phyloP scores from a whole-genome alignment of 768 basidiomycete species.

The Lactarius sanguifluus region DNA sequence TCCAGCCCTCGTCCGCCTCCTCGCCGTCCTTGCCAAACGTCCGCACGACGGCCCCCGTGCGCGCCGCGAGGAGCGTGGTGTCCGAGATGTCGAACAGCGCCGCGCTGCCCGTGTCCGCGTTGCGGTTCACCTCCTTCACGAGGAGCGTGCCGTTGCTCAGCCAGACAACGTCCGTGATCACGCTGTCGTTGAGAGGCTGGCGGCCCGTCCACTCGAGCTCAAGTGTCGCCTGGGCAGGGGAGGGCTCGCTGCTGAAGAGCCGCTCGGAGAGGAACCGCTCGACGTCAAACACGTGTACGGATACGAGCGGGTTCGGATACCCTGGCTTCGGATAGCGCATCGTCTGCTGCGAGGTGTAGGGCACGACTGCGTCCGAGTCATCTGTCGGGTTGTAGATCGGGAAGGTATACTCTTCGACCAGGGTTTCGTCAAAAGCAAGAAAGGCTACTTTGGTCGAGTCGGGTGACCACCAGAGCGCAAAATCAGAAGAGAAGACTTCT shows the following conservation, averaged over 20 bases:
- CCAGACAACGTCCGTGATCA: slow-evolving; percentile 87
- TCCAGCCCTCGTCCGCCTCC: slow-evolving; percentile 92
- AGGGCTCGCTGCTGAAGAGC: slow-evolving; percentile 24
- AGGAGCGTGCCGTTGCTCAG: slow-evolving; percentile 71
- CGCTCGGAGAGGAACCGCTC: slow-evolving; percentile 43
- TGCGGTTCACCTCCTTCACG: slow-evolving; percentile 84
- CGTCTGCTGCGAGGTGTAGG: slow-evolving; percentile 64
- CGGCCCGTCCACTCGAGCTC: slow-evolving; percentile 68
- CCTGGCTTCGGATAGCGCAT: slow-evolving; percentile 90
- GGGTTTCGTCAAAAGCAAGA: slow-evolving; percentile 84
- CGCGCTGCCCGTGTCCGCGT: slow-evolving; percentile 77
- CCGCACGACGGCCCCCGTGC: slow-evolving; percentile 60
- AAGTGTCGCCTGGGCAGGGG: slow-evolving; percentile 46
- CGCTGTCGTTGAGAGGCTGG: slow-evolving; percentile 56
- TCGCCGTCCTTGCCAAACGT: slow-evolving; percentile 81
- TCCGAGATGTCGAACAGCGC: slow-evolving; percentile 64
- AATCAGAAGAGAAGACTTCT: slow-evolving; percentile 74
- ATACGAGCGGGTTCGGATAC: slow-evolving; percentile 83
- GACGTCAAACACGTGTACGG: slow-evolving; percentile 81
- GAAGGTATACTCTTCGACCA: slow-evolving; percentile 82
- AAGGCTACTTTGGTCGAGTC: slow-evolving; percentile 75
- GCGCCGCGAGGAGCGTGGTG: slow-evolving; percentile 31
- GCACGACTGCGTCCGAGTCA: slow-evolving; percentile 66
- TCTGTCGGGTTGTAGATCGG: slow-evolving; percentile 89
- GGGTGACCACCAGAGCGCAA: slow-evolving; percentile 91